A percentile compares a stretch with the other conserved stretches of the same genome.
These are phyloP conservation scores for Boeremia exigua DNA, from an alignment of 2,329 filamentous ascomycete species.

Conservation along the genomic window DNA sequence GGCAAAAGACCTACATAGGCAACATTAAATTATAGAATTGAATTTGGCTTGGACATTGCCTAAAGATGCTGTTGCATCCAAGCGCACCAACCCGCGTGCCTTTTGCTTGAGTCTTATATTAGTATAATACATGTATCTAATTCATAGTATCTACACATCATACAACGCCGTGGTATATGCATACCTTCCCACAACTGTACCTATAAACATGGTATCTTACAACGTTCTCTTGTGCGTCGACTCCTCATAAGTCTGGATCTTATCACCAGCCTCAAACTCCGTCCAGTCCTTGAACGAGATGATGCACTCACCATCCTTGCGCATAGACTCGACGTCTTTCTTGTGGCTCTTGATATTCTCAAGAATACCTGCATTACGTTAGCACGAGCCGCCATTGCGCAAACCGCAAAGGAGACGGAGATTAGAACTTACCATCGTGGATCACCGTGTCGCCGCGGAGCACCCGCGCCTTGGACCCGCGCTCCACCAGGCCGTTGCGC, in stretches of 20 bases:
- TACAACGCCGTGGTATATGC: not conserved
- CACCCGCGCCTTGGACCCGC: constrained; percentile 71
- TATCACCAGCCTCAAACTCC: constrained; percentile 79
- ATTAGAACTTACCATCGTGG: constrained; percentile 78
- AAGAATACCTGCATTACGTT: constrained; percentile 67
- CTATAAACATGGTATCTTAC: constrained; percentile 30
- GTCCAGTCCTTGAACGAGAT: constrained; percentile 83
- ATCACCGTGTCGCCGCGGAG: constrained; percentile 72
- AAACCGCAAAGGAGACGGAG: not conserved
- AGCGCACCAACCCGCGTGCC: not conserved
- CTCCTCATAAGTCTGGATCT: constrained; percentile 87
- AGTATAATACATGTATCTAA: not conserved
- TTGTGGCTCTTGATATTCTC: constrained; percentile 88
- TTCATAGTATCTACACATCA: not conserved
- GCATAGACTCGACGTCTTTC: constrained; percentile 88
- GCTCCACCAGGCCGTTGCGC: constrained; percentile 76
- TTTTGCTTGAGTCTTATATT: not conserved
- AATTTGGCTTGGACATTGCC: not conserved
- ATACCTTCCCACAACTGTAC: not conserved
- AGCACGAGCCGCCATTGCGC: not conserved
- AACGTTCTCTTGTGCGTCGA: constrained; percentile 70
- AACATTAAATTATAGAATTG: constrained; percentile 8
- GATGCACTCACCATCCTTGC: constrained; percentile 92
- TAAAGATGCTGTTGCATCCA: not conserved
- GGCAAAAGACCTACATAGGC: constrained; percentile 14